These are phyloP conservation scores for Pisolithus sp. DNA, from an alignment of 768 basidiomycete species.

Conservation along the genomic window DNA sequence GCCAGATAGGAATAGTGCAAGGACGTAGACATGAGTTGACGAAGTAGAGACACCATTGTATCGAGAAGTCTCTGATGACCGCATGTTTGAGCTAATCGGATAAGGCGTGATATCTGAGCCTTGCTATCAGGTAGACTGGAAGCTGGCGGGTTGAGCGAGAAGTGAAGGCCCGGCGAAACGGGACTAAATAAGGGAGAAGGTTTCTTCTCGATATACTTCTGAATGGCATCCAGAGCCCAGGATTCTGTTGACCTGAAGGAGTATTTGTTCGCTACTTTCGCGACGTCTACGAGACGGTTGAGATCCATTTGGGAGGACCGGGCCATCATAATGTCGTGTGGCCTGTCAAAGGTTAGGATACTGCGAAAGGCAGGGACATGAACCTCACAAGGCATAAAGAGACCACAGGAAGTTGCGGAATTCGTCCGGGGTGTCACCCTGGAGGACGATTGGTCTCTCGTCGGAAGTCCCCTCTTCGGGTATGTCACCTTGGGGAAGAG, in stretches of 20 bases:
- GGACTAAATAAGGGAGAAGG: slow-evolving; percentile 45
- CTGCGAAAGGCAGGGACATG: background rate
- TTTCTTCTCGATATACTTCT: slow-evolving; percentile 57
- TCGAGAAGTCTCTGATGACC: slow-evolving; percentile 52
- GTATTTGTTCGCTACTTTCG: slow-evolving; percentile 65
- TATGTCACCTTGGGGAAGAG: slow-evolving; percentile 51
- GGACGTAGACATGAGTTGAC: slow-evolving; percentile 55
- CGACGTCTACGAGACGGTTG: slow-evolving; percentile 52
- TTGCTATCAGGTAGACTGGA: slow-evolving; percentile 34
- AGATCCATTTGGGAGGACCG: slow-evolving; percentile 47
- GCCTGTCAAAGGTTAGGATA: slow-evolving; percentile 33
- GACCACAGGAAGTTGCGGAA: slow-evolving; percentile 73
- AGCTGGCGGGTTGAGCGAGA: slow-evolving; percentile 22
- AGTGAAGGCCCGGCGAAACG: slow-evolving; percentile 28
- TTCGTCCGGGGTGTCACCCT: slow-evolving; percentile 57
- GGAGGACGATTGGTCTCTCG: slow-evolving; percentile 55
- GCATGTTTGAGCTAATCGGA: slow-evolving; percentile 64
- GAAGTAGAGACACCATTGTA: slow-evolving; percentile 53
- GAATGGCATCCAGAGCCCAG: slow-evolving; percentile 71
- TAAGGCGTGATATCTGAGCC: slow-evolving; percentile 50
- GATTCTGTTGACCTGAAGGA: slow-evolving; percentile 67
- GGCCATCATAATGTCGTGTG: slow-evolving; percentile 50
- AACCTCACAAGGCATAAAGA: slow-evolving; percentile 64
- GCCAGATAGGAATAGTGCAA: slow-evolving; percentile 66
- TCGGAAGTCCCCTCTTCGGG: slow-evolving; percentile 56